Evolutionary conservation across 2,329 filamentous ascomycete species (phyloP).

Genomic region (Neofusicoccum laricinum): DNA sequence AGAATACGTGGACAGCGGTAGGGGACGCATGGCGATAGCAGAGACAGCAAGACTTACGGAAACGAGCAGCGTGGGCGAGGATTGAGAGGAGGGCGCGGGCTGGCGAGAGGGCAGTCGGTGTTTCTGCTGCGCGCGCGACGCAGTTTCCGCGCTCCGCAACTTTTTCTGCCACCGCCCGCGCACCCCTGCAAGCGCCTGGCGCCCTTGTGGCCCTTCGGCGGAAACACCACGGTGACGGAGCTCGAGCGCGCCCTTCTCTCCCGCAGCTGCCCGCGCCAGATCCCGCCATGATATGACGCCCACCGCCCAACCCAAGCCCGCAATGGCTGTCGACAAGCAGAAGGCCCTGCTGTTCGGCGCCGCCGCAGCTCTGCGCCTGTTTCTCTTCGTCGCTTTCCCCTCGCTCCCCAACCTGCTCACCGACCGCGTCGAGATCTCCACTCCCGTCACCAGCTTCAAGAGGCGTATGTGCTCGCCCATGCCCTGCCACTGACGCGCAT

Average conservation of each 20-base stretch:
- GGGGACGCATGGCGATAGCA: not conserved
- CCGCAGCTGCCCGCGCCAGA: not conserved
- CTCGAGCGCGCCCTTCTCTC: not conserved
- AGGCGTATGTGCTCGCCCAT: constrained; percentile 62
- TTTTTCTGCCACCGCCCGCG: constrained; percentile 14
- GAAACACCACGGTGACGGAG: constrained; percentile 14
- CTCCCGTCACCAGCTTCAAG: constrained; percentile 97
- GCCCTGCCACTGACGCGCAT: not conserved
- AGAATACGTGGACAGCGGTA: not conserved
- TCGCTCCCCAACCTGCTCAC: constrained; percentile 80
- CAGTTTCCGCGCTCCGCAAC: not conserved
- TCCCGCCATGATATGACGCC: constrained; percentile 8
- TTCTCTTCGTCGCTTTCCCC: constrained; percentile 79
- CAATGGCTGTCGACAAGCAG: constrained; percentile 56
- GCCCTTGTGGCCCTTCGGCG: not conserved
- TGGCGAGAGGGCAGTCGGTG: not conserved
- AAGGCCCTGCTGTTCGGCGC: constrained; percentile 68
- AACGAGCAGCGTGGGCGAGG: not conserved
- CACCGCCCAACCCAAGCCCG: not conserved
- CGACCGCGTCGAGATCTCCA: constrained; percentile 92
- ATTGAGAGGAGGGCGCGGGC: not conserved
- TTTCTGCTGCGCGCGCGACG: not conserved
- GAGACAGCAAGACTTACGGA: not conserved
- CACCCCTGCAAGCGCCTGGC: not conserved
- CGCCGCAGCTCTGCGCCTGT: constrained; percentile 74